These are phyloP conservation scores for Hypoxylon sp. DNA, from an alignment of 2,329 filamentous ascomycete genomes.

Conservation along the genomic window DNA sequence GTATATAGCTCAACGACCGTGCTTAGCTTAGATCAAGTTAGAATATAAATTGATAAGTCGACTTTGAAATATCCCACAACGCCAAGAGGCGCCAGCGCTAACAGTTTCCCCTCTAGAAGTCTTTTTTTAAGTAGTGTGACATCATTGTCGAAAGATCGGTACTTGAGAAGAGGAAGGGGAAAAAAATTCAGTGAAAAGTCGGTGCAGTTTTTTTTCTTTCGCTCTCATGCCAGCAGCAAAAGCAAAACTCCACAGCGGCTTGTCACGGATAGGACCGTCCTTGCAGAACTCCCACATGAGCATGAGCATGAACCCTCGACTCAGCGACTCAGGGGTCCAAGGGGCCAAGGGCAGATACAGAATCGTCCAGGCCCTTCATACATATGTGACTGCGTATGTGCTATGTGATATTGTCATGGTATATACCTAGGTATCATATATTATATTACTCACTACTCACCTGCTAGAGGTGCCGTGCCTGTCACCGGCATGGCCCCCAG, in stretches of 20 bases:
- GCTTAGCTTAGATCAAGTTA: neutral
- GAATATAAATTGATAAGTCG: neutral
- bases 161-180: constrained; percentile 7
- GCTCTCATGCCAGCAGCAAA: constrained; percentile 11
- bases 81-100: constrained; percentile 25
- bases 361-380: constrained; percentile 7
- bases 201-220: constrained; percentile 17
- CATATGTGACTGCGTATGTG: neutral
- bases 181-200: constrained; percentile 21
- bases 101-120: constrained; percentile 26
- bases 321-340: constrained; percentile 17
- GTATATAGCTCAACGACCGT: too few relatives aligned
- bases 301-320: neutral
- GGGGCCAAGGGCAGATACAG: constrained; percentile 16
- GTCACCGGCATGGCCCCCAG: neutral
- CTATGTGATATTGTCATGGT: too few relatives aligned
- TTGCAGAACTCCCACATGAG: constrained; percentile 11
- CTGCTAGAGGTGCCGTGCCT: too few relatives aligned
- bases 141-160: constrained; percentile 36
- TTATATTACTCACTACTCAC: too few relatives aligned
- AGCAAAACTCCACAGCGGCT: constrained; percentile 28
- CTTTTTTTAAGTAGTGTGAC: constrained; percentile 28
- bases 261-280: constrained; percentile 33
- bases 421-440: too few relatives aligned
- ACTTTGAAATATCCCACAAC: constrained; percentile 15